A percentile compares a stretch with the other conserved stretches of the same genome.
Evolutionary conservation across 2,329 filamentous ascomycete species (phyloP).

Genomic region (Microsporum canis): DNA sequence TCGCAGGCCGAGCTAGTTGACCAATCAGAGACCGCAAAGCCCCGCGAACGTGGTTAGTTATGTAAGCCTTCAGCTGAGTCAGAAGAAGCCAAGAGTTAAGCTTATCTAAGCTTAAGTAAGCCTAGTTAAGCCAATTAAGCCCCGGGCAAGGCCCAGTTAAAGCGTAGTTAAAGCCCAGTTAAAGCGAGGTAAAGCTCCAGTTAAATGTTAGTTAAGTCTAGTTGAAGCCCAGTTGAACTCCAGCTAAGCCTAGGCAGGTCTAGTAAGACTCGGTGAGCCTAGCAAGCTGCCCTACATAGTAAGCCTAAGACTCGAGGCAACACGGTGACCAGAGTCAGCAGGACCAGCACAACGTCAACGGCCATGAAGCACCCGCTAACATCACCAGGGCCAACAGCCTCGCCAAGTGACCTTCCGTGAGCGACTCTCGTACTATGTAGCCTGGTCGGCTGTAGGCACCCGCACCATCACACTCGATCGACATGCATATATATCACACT

Average conservation of each 20-base stretch:
- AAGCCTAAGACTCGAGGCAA: no score
- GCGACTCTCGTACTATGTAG: not conserved
- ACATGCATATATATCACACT: not conserved
- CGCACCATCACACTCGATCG: not conserved
- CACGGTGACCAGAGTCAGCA: no score
- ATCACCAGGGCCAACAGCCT: not conserved
- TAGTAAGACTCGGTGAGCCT: not conserved
- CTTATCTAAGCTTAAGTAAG: no score
- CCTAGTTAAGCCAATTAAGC: no score
- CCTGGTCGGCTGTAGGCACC: not conserved
- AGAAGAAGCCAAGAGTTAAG: no score
- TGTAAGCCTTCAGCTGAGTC: not conserved
- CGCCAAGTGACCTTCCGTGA: not conserved
- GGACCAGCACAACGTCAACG: no score
- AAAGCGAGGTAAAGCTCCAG: not conserved
- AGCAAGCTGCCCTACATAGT: not conserved
- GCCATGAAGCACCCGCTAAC: not conserved
- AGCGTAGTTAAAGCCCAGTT: not conserved
- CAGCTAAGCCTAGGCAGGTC: not conserved
- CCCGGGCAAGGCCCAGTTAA: no score
- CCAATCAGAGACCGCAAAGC: slow-evolving; percentile 27
- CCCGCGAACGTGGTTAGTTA: slow-evolving; percentile 15
- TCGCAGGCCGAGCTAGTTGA: slow-evolving; percentile 7
- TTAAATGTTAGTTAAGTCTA: not conserved
- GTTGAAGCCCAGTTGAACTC: not conserved